Percentiles rank a stretch among this genome's conserved stretches.
These are phyloP conservation scores for Cornus florida DNA, from an alignment of 148 eudicot species.

Conservation along the genomic window DNA sequence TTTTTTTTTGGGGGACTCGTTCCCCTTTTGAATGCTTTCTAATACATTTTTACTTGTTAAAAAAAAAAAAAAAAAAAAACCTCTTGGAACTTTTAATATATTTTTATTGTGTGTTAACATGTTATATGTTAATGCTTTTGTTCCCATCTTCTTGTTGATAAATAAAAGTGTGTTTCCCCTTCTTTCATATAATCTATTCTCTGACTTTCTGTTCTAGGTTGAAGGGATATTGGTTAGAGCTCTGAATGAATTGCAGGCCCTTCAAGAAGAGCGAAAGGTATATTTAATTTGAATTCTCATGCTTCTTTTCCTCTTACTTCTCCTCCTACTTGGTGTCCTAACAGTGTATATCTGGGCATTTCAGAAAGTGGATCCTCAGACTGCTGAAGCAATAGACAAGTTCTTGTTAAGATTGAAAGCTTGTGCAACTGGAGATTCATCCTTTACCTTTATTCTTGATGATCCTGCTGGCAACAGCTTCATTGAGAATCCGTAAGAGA, in stretches of 20 bases:
- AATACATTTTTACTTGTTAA: too few relatives aligned
- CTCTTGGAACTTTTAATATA: neutral
- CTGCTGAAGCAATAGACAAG: constrained; percentile 86
- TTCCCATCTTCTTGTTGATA: too few relatives aligned
- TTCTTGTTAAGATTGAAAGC: constrained; percentile 72
- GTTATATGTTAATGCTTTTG: neutral
- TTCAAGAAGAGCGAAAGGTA: constrained; percentile 95
- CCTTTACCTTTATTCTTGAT: constrained; percentile 80
- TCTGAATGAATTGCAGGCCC: constrained; percentile 71
- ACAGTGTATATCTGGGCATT: constrained; percentile 3
- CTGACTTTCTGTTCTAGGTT: constrained; percentile 37
- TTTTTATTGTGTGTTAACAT: neutral
- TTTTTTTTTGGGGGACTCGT: neutral
- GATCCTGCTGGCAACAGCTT: constrained; percentile 99
- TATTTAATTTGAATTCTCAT: neutral
- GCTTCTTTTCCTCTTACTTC: neutral
- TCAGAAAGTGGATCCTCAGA: constrained; percentile 86
- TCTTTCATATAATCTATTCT: neutral
- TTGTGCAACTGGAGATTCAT: constrained; percentile 66
- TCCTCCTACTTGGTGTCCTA: neutral
- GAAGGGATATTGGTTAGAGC: constrained; percentile 87
- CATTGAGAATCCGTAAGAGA: constrained; percentile 86
- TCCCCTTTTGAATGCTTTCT: too few relatives aligned
- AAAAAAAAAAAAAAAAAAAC: too few relatives aligned
- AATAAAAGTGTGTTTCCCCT: neutral